Base-by-base conservation (phyloP, 1,139 yeast genomes). In the Magnusiomyces sp. region DNA sequence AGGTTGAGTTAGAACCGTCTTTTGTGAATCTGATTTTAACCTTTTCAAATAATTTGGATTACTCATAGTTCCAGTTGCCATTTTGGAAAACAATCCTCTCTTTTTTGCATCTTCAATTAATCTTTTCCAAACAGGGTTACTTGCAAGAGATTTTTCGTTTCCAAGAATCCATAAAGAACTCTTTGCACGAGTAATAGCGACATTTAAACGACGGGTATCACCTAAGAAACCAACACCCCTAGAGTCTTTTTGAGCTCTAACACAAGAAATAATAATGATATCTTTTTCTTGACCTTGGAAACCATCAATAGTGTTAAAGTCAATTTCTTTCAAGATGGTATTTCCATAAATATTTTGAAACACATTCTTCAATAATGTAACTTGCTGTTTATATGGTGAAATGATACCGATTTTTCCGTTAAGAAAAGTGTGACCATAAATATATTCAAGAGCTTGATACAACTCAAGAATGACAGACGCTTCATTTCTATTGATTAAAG, bases 221-320 rank as follows among this genome's bases (percentile, higher is more conserved):
- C 84, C 83, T 65, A 90, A 76, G 67, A 90, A 90, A 29, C 97
- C 97, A 55, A 90, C 90, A 51, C 87, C 78, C 4, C 68, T 63
- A 14, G 59, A 55, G 13, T 64, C 65, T 14, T 38, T 14, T 62
- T 79, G 80, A 2, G 96, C 95, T 61, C 98, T 76, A 5, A 92
- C 98, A 77, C 97, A 90, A 0, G 97, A 89, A 74, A 92, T 82
- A 44, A 92, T 79, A 56, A 92, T 87, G 49, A 92, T 81, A 58
- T 92, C 97, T 64, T 90, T 92, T 63, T 92, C 98, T 66, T 92
- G 97, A 58, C 98, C 98, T 71, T 92, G 98, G 64, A 89, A 92
- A 1, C 97, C 98, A 72, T 92, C 98, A 51, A 92, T 90, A 0
- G 98, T 88, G 61, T 90, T 89, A 69, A 92, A 89, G 62, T 87